Conservation (phyloP, 2,329 filamentous ascomycete species). For the Ophiostoma ips region DNA sequence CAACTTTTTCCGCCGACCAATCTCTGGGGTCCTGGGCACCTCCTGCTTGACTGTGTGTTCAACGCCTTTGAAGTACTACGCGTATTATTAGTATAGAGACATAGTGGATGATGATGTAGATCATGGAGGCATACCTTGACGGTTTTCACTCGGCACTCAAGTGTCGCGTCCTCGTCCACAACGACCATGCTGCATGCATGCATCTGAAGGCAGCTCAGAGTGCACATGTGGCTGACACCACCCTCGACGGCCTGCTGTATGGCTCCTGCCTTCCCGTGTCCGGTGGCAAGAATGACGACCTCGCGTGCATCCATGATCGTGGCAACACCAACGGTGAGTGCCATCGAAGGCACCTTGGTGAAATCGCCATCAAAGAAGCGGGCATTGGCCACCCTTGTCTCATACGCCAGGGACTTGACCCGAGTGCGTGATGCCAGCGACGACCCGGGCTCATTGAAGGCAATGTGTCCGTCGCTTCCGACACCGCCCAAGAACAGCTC, state of each 20-base stretch:
- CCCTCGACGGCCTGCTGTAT: slow-evolving; percentile 60
- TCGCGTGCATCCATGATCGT: slow-evolving; percentile 54
- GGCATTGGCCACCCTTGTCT: slow-evolving; percentile 64
- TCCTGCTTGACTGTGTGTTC: slow-evolving; percentile 21
- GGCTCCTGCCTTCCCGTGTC: slow-evolving; percentile 56
- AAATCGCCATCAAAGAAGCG: slow-evolving; percentile 56
- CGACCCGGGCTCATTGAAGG: slow-evolving; percentile 68
- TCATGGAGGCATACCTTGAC: slow-evolving; percentile 23
- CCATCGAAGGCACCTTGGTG: slow-evolving; percentile 51
- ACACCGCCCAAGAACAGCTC: slow-evolving; percentile 66
- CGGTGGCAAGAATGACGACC: slow-evolving; percentile 59
- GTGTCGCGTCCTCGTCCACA: slow-evolving; percentile 56
- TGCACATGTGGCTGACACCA: slow-evolving; percentile 69
- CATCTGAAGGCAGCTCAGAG: slow-evolving; percentile 56
- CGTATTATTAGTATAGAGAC: neutral
- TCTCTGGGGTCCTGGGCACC: neutral
- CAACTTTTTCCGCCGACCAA: neutral
- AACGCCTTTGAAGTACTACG: slow-evolving; percentile 44
- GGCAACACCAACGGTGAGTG: slow-evolving; percentile 46
- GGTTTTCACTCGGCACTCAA: slow-evolving; percentile 50
- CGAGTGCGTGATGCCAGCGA: slow-evolving; percentile 54
- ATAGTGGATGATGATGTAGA: neutral
- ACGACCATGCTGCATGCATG: slow-evolving; percentile 61
- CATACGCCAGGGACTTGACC: slow-evolving; percentile 63
- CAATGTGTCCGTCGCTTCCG: slow-evolving; percentile 64